Evolutionary conservation across 1,284 basidiomycete species (phyloP), one percentile per base, ranked within the genome.

Genomic region (Papiliotrema fonsecae): DNA sequence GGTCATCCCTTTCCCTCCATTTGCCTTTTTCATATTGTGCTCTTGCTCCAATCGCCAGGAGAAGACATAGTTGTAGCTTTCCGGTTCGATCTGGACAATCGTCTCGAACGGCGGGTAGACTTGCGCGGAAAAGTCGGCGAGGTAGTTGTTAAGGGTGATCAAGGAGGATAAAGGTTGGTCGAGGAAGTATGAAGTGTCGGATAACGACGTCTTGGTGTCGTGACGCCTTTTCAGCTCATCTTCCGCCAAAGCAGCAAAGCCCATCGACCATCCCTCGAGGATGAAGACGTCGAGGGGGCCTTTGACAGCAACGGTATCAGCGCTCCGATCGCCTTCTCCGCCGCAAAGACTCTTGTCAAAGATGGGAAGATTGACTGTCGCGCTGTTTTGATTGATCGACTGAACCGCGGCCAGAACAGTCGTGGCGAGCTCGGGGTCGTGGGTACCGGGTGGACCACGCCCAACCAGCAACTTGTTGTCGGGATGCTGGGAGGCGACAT

Each of bases 1-100:
- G 0, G 83, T 78, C 92, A 96, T 94, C 6, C 91, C 91, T 39
- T 76, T 76, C 4, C 89, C 90, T 41, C 88, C 88, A 56, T 91
- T 92, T 38, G 65, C 66, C 0, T 79, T 76, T 69, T 90, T 94
- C 89, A 94, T 93, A 45, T 79, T 64, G 52, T 86, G 87, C 62
- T 96, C 91, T 70, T 93, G 90, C 67, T 94, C 78, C 31, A 87
- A 71, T 19, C 90, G 78, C 91, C 90, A 93, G 10, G 47, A 35
- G 56, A 73, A 69, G 27, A 74, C 63, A 48, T 66, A 56, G 21
- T 67, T 59, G 46, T 63, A 65, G 11, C 51, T 57, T 27, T 54
- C 49, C 13, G 69, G 69, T 41, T 63, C 56, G 42, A 71, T 52
- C 36, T 61, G 56, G 18, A 71, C 53, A 19, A 68, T 54, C 0